Evolutionary conservation across 2,329 filamentous ascomycete genomes (phyloP).

Genomic region (Paecilomyces sp.): DNA sequence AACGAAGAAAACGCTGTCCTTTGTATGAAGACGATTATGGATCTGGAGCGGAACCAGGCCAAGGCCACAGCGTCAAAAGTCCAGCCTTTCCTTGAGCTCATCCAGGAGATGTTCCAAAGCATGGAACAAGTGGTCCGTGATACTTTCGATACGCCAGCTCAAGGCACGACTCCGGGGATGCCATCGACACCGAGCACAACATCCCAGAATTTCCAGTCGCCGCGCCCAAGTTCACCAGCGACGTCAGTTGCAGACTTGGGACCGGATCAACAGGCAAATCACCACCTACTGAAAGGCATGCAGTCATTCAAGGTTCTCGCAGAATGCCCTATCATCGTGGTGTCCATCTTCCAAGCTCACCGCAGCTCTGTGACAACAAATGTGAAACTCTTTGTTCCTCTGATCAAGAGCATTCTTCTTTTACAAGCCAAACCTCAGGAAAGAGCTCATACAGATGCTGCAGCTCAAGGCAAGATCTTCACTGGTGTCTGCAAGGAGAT

Average conservation of each 20-base stretch:
- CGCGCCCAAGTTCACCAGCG: conserved; percentile 81
- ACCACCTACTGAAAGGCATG: conserved; percentile 85
- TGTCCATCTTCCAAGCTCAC: conserved; percentile 95
- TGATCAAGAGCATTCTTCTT: conserved; percentile 84
- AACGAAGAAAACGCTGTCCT: conserved; percentile 99
- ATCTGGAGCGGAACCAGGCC: conserved; percentile 87
- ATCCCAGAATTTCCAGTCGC: conserved; percentile 70
- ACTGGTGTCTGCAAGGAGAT: conserved; percentile 91
- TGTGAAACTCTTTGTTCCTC: conserved; percentile 83
- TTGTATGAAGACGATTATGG: conserved; percentile 96
- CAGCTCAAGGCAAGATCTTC: conserved; percentile 71
- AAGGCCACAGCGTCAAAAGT: conserved; percentile 76
- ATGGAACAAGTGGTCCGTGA: conserved; percentile 94
- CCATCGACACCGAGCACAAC: conserved; percentile 46
- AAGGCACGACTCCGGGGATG: conserved; percentile 45
- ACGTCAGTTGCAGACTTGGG: conserved; percentile 73
- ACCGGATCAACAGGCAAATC: conserved; percentile 72
- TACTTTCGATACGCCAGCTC: conserved; percentile 74
- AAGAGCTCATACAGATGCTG: conserved; percentile 81
- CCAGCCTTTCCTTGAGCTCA: conserved; percentile 81
- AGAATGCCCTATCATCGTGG: conserved; percentile 97
- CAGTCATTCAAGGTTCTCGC: conserved; percentile 98
- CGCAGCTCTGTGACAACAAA: conserved; percentile 71
- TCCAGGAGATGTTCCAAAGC: conserved; percentile 90
- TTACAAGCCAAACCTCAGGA: conserved; percentile 90